These are phyloP conservation scores for Aspergillus costaricaensis DNA, from an alignment of 2,329 filamentous ascomycete species.

Conservation along the genomic window DNA sequence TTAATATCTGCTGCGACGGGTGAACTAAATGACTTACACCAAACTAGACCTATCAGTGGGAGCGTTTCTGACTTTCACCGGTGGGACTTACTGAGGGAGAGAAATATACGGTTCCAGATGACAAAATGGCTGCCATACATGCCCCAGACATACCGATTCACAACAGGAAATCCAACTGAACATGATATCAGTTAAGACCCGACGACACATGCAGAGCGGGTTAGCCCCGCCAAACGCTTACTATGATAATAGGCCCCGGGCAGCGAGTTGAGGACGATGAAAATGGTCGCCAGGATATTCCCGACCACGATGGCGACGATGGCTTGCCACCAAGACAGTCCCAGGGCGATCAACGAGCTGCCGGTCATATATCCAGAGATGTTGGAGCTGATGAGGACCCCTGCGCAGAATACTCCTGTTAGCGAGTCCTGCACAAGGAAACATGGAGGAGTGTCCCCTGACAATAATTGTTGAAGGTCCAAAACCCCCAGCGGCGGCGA, in stretches of 20 bases:
- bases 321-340: conserved; percentile 38
- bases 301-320: conserved; percentile 30
- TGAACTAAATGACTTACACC: not conserved
- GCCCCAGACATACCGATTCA: conserved; percentile 36
- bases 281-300: conserved; percentile 42
- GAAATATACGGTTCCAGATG: conserved; percentile 28
- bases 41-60: not conserved
- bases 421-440: not conserved
- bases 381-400: conserved; percentile 51
- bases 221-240: conserved; percentile 2
- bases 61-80: not conserved
- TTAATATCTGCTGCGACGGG: not conserved
- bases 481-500: conserved; percentile 47
- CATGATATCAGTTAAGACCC: not conserved
- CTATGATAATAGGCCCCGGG: conserved; percentile 47
- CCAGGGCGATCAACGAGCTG: conserved; percentile 37
- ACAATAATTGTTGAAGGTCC: conserved; percentile 52
- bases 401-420: conserved; percentile 23
- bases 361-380: conserved; percentile 38
- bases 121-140: conserved; percentile 29
- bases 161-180: conserved; percentile 37
- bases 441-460: not conserved
- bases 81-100: conserved; percentile 35
- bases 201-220: no score
- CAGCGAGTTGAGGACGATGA: conserved; percentile 48